These are phyloP conservation scores for Colletotrichum eleusines DNA, from an alignment of 2,329 filamentous ascomycete species.

Conservation along the genomic window DNA sequence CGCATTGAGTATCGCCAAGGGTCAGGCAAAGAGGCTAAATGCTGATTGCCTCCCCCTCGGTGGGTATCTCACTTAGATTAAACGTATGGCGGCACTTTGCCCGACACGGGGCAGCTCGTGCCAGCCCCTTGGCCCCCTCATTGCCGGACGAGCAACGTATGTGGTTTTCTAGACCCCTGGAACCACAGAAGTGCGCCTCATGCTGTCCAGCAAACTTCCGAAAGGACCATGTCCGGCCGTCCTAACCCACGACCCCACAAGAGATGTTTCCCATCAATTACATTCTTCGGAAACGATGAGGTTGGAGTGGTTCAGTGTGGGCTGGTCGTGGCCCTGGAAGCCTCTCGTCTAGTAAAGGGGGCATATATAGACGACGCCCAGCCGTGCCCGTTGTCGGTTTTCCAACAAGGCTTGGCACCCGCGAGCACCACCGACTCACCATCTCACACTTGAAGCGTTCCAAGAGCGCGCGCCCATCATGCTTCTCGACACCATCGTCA, in stretches of 20 bases:
- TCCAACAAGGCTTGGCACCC: constrained; percentile 3
- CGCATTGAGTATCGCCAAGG: constrained; percentile 33
- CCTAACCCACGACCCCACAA: constrained; percentile 9
- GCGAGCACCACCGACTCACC: neutral
- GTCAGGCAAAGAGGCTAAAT: constrained; percentile 37
- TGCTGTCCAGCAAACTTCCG: constrained; percentile 20
- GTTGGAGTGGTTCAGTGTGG: constrained; percentile 36
- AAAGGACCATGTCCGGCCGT: constrained; percentile 2
- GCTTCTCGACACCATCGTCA: constrained; percentile 45
- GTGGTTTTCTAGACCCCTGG: constrained; percentile 16
- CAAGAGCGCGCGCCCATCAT: constrained; percentile 43
- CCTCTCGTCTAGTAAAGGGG: neutral
- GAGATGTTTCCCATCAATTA: constrained; percentile 22
- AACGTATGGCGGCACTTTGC: neutral
- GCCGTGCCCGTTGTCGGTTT: neutral
- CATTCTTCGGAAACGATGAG: constrained; percentile 13
- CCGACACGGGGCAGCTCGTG: neutral
- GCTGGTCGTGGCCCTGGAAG: constrained; percentile 4
- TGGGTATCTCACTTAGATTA: constrained; percentile 24
- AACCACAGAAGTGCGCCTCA: constrained; percentile 11
- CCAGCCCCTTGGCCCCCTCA: neutral
- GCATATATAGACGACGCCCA: constrained; percentile 25
- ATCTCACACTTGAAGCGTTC: neutral
- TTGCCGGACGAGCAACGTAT: constrained; percentile 14
- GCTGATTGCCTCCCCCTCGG: constrained; percentile 4